Conservation (phyloP, 192 early-diverging fungal species). For the Thamnidium elegans region DNA sequence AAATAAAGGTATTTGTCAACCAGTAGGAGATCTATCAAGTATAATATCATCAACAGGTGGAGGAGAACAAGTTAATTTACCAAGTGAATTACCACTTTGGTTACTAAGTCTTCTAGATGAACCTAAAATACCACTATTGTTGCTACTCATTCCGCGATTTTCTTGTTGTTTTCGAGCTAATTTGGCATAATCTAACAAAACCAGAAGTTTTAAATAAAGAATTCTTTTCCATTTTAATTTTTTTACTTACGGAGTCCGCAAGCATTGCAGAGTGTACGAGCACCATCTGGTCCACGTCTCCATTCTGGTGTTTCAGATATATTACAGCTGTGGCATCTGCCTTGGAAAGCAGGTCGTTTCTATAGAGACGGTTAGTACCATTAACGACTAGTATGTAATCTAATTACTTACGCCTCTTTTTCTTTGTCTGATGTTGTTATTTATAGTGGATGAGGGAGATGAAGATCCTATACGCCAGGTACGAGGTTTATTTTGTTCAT, state of each 20-base stretch:
- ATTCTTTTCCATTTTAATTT: background rate
- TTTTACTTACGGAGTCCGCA: constrained; percentile 79
- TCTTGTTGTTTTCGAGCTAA: constrained; percentile 11
- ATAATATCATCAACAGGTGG: no score
- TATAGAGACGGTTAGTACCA: no score
- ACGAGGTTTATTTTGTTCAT: background rate
- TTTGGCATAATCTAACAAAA: constrained; percentile 23
- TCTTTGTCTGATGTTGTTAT: constrained; percentile 5
- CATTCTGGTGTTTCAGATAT: constrained; percentile 92
- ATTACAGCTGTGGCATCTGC: constrained; percentile 75
- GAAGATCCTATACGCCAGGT: background rate
- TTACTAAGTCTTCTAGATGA: no score
- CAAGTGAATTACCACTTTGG: no score
- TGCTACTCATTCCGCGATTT: no score
- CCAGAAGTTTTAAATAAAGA: background rate
- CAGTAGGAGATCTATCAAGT: no score
- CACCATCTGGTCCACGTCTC: constrained; percentile 90
- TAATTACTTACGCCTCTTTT: constrained; percentile 35
- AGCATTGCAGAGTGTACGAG: constrained; percentile 93
- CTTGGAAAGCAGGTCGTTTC: constrained; percentile 62
- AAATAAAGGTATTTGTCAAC: no score
- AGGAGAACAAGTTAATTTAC: no score
- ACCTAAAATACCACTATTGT: no score
- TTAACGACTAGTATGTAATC: no score
- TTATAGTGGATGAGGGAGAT: background rate